Evolutionary conservation across 2,329 filamentous ascomycete genomes (phyloP).

Genomic region (Penicillium fuscoglaucum): DNA sequence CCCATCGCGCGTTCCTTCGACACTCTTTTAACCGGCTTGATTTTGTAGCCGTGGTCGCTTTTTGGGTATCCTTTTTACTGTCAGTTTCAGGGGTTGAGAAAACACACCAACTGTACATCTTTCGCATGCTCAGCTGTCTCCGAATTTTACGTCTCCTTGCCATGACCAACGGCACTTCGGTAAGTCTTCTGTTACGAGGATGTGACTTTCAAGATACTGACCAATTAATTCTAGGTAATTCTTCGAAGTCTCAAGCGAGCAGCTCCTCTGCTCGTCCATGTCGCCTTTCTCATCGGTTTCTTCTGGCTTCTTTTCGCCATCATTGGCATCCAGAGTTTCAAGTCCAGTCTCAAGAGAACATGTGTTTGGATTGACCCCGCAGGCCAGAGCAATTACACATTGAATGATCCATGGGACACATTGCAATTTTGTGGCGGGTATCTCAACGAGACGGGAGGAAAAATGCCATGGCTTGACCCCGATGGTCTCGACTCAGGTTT

Average conservation of each 20-base stretch:
- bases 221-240: slow-evolving; percentile 65
- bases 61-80: slow-evolving; percentile 85
- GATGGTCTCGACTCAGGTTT: slow-evolving; percentile 50
- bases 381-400: slow-evolving; percentile 40
- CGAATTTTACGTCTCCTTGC: slow-evolving; percentile 88
- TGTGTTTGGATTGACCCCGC: slow-evolving; percentile 74
- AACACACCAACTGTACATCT: slow-evolving; percentile 75
- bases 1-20: slow-evolving; percentile 85
- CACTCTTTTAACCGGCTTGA: slow-evolving; percentile 96
- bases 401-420: slow-evolving; percentile 56
- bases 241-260: slow-evolving; percentile 93
- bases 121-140: slow-evolving; percentile 94
- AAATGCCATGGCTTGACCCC: slow-evolving; percentile 70
- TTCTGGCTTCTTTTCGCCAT: slow-evolving; percentile 99
- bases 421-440: slow-evolving; percentile 86
- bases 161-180: slow-evolving; percentile 88
- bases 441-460: slow-evolving; percentile 58
- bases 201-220: slow-evolving; percentile 3
- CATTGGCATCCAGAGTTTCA: slow-evolving; percentile 94
- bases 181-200: slow-evolving; percentile 48
- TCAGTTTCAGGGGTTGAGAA: slow-evolving; percentile 69
- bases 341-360: slow-evolving; percentile 73
- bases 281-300: slow-evolving; percentile 91
- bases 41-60: slow-evolving; percentile 90
- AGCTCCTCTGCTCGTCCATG: slow-evolving; percentile 84